phyloP scores from a whole-genome alignment of 208 protist genomes.

The Leptomonas pyrrhocoris region DNA sequence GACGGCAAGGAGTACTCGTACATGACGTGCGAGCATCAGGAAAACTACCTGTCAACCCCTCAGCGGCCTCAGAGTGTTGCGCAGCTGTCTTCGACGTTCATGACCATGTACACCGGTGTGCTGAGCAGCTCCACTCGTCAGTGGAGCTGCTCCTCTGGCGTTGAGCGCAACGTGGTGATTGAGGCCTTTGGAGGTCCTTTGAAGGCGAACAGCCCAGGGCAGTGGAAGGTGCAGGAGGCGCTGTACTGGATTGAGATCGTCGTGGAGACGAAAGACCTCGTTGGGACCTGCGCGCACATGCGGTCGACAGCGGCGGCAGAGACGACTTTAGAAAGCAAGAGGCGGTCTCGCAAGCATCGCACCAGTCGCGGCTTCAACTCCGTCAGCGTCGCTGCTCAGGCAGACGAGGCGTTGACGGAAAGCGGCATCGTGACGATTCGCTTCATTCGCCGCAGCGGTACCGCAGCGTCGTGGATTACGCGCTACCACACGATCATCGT shows the following conservation, averaged over 20 bases:
- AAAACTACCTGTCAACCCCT: slow-evolving; percentile 54
- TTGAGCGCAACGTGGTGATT: slow-evolving; percentile 42
- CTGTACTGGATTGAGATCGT: slow-evolving; percentile 57
- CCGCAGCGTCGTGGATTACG: slow-evolving; percentile 14
- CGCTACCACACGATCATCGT: slow-evolving; percentile 31
- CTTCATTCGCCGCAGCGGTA: slow-evolving; percentile 22
- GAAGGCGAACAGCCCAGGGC: slow-evolving; percentile 14
- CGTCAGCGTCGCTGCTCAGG: slow-evolving; percentile 10
- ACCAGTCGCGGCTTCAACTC: slow-evolving; percentile 21
- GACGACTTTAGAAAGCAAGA: slow-evolving; percentile 4
- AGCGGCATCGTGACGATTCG: slow-evolving; percentile 37
- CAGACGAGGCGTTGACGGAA: slow-evolving; percentile 28
- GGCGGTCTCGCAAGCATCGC: slow-evolving; percentile 36
- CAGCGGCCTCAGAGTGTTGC: slow-evolving; percentile 37
- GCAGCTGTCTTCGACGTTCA: slow-evolving; percentile 47
- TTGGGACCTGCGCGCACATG: slow-evolving; percentile 27
- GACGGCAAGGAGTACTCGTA: slow-evolving; percentile 34
- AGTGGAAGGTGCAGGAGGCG: slow-evolving; percentile 46
- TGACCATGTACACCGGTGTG: slow-evolving; percentile 49
- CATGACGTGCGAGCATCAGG: slow-evolving; percentile 45
- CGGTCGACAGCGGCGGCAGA: slow-evolving; percentile 8
- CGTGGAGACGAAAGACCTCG: slow-evolving; percentile 38
- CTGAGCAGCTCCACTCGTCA: slow-evolving; percentile 10
- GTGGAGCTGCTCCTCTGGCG: slow-evolving; percentile 22
- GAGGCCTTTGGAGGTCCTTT: slow-evolving; percentile 46